A percentile compares a stretch with the other conserved stretches of the same genome.
Evolutionary conservation across 257 asterid genomes (phyloP).

Genomic region (Lithospermum erythrorhizon): DNA sequence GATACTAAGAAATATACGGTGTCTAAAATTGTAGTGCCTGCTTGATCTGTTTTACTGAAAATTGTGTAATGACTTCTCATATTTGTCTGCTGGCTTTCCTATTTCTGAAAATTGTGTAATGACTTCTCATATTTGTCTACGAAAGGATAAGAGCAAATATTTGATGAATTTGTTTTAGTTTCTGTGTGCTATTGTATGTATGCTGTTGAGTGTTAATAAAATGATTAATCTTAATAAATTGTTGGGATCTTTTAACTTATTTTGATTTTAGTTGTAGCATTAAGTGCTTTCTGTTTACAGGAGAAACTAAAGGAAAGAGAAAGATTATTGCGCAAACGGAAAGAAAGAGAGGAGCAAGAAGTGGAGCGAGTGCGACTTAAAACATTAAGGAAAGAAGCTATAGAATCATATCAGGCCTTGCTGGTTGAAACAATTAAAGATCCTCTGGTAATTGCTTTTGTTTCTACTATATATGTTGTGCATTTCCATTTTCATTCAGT

Average conservation of each 20-base stretch:
- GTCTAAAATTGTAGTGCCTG: too few species aligned
- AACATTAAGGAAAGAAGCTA: conserved; percentile 89
- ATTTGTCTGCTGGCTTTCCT: neutral
- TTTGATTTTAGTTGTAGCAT: conserved; percentile 3
- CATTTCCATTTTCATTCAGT: neutral
- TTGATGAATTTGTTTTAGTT: neutral
- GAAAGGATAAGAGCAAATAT: neutral
- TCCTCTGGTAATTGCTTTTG: conserved; percentile 57
- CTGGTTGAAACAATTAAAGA: conserved; percentile 92
- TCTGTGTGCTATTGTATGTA: neutral
- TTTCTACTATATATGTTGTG: neutral
- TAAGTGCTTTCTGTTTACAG: conserved; percentile 20
- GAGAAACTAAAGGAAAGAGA: conserved; percentile 92
- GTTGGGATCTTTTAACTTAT: neutral
- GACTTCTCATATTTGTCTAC: neutral
- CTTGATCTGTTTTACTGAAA: too few species aligned
- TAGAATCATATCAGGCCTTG: conserved; percentile 86
- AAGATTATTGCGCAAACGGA: conserved; percentile 72
- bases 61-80: neutral
- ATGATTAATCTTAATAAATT: neutral
- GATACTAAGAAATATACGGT: too few species aligned
- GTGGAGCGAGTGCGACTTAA: conserved; percentile 91
- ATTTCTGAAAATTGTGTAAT: too few species aligned
- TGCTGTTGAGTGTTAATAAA: neutral
- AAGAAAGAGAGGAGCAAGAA: conserved; percentile 99